Evolutionary conservation across 805 yeast species (phyloP).

Genomic region (Ogataea chonburiensis): DNA sequence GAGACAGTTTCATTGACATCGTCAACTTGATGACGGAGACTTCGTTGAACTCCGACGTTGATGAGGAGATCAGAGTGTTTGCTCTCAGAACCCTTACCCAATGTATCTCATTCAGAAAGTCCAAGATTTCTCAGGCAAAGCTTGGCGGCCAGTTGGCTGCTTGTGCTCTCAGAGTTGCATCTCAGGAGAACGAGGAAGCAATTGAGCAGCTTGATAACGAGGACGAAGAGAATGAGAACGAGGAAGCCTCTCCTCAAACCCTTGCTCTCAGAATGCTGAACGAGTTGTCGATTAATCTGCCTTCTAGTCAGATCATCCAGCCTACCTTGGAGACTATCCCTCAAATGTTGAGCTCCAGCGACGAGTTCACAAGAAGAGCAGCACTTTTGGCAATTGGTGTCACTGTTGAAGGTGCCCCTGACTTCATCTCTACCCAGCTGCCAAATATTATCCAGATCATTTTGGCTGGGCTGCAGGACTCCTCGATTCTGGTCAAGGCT

Average conservation of each 20-base stretch:
- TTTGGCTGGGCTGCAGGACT: slow-evolving; percentile 73
- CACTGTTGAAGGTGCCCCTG: slow-evolving; percentile 92
- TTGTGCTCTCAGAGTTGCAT: slow-evolving; percentile 71
- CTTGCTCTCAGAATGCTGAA: slow-evolving; percentile 80
- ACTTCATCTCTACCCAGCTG: slow-evolving; percentile 74
- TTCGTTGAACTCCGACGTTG: slow-evolving; percentile 61
- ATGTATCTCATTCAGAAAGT: slow-evolving; percentile 74
- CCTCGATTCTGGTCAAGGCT: slow-evolving; percentile 70
- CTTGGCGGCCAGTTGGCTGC: slow-evolving; percentile 78
- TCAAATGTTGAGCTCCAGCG: slow-evolving; percentile 56
- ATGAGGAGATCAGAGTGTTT: slow-evolving; percentile 78
- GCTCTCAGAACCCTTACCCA: slow-evolving; percentile 83
- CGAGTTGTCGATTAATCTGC: slow-evolving; percentile 75
- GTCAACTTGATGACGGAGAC: slow-evolving; percentile 74
- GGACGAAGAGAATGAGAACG: slow-evolving; percentile 90
- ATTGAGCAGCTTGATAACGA: slow-evolving; percentile 73
- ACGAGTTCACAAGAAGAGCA: slow-evolving; percentile 81
- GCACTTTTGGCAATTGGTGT: slow-evolving; percentile 79
- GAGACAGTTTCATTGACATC: slow-evolving; percentile 68
- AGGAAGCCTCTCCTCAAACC: slow-evolving; percentile 77
- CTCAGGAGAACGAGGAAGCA: slow-evolving; percentile 78
- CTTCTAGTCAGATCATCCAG: slow-evolving; percentile 87
- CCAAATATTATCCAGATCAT: slow-evolving; percentile 70
- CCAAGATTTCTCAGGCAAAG: slow-evolving; percentile 74
- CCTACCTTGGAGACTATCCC: slow-evolving; percentile 71